A percentile compares a stretch with the other conserved stretches of the same genome.
Conservation (phyloP, 257 asterid genomes). For the Nemophila menziesii region DNA sequence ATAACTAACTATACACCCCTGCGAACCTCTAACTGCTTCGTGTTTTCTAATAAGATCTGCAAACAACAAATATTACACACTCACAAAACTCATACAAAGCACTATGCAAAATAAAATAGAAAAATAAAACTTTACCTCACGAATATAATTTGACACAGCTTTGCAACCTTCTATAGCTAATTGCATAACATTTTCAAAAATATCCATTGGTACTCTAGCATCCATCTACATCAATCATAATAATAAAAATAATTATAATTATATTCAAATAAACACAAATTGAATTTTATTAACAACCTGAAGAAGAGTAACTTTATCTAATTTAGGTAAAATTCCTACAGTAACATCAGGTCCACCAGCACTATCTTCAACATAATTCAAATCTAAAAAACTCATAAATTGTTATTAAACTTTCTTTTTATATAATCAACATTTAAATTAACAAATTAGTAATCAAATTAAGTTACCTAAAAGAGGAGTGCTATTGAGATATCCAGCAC, state of each 20-base stretch:
- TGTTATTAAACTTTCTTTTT: background rate
- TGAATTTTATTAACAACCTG: constrained; percentile 38
- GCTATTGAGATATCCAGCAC: constrained; percentile 75
- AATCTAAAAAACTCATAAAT: constrained; percentile 36
- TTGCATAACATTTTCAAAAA: constrained; percentile 80
- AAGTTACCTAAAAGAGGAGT: constrained; percentile 72
- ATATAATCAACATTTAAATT: background rate
- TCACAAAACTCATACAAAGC: background rate
- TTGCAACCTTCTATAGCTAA: constrained; percentile 90
- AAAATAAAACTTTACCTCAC: constrained; percentile 37
- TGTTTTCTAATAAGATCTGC: constrained; percentile 62
- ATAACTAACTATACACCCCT: constrained; percentile 36
- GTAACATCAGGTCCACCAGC: constrained; percentile 99
- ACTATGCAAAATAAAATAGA: background rate
- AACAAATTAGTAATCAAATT: no score
- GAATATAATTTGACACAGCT: constrained; percentile 69
- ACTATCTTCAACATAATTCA: constrained; percentile 85
- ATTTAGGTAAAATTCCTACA: constrained; percentile 76
- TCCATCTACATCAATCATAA: constrained; percentile 49
- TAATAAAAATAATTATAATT: background rate
- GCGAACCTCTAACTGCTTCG: constrained; percentile 60
- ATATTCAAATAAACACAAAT: background rate
- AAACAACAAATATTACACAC: constrained; percentile 2
- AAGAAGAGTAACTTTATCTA: constrained; percentile 88
- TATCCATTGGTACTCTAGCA: constrained; percentile 74